Conservation (phyloP, 78 protist genomes). For the Dictyostelium capitatum region DNA sequence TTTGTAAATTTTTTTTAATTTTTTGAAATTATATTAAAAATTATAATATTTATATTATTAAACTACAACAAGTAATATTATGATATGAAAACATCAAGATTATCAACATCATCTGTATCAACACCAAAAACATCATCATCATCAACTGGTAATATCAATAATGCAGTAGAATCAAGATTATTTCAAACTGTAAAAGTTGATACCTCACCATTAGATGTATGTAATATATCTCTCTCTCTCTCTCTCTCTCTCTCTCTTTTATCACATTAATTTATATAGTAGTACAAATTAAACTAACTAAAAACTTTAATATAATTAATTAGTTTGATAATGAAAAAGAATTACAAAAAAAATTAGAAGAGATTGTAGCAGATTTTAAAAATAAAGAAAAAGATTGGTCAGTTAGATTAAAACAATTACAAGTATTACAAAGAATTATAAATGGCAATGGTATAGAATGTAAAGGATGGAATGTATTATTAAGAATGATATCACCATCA, state of each 20-base stretch:
- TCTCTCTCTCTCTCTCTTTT: too few species aligned
- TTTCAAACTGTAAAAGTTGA: conserved; percentile 14
- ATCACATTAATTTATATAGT: too few species aligned
- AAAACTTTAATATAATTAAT: neutral
- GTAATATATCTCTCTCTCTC: neutral
- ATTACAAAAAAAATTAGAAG: conserved; percentile 54
- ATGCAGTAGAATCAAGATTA: conserved; percentile 31
- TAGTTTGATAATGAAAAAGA: conserved; percentile 76
- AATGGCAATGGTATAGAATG: conserved; percentile 53
- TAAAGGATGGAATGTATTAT: neutral
- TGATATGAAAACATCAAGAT: conserved; percentile 15
- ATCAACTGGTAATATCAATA: neutral
- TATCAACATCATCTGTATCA: neutral
- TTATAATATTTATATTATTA: too few species aligned
- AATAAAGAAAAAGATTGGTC: conserved; percentile 71
- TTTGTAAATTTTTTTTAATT: too few species aligned
- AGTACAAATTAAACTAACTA: too few species aligned
- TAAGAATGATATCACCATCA: neutral
- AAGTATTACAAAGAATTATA: conserved; percentile 36
- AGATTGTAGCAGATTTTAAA: conserved; percentile 40
- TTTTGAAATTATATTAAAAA: too few species aligned
- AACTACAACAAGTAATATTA: neutral
- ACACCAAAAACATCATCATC: neutral
- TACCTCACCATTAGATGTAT: conserved; percentile 48
- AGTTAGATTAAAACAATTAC: conserved; percentile 53